Evolutionary conservation across 208 protist species (phyloP), one percentile per base, ranked within the genome.

Genomic region (Leishmania arabica): DNA sequence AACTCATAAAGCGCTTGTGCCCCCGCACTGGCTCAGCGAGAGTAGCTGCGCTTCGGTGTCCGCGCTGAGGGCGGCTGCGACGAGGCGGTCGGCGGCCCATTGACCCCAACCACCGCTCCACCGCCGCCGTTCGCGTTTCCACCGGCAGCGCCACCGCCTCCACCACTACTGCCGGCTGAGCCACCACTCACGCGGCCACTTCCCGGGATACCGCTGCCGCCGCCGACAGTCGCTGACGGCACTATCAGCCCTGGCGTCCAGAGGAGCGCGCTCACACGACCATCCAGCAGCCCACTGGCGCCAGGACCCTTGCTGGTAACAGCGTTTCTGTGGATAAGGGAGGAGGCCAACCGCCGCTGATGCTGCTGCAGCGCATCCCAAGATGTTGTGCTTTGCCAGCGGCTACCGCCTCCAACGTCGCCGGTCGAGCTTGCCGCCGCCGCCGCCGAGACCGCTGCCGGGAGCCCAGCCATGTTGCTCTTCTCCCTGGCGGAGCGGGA

Each of bases 11-110:
- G 19, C 0, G 47, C 27, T 7, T 21, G 27, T n/a, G 74, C 9
- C 15, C n/a, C 4, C 19, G 9, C 58, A 0, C 40, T 53, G 34
- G 0, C 8, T 76, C 31, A 84, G 47, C 76, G 75, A 11, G 81
- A 84, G 69, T 58, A 80, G 71, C 81, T 84, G 3, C 81, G 81
- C 81, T 84, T 84, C 27, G 60, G 4, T 0, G 81, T 64, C 51
- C 60, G 62, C 60, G 27, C 37, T 7, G 58, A 4, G 40, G 64
- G 24, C 15, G 60, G 3, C 27, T 45, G 17, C 37, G 47, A 68
- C 37, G 47, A 68, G 60, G 13, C 73, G 40, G 68, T n/a, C 19
- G 19, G 60, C 42, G 15, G 42, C 9, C 73, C 73, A 73, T 34
- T 69, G 37, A 40, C 40, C 19, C 60, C 79, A n/a, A 69, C 64